These are phyloP conservation scores for Zygosaccharomyces siamensis DNA, from an alignment of 805 yeast genomes.

Conservation along the genomic window DNA sequence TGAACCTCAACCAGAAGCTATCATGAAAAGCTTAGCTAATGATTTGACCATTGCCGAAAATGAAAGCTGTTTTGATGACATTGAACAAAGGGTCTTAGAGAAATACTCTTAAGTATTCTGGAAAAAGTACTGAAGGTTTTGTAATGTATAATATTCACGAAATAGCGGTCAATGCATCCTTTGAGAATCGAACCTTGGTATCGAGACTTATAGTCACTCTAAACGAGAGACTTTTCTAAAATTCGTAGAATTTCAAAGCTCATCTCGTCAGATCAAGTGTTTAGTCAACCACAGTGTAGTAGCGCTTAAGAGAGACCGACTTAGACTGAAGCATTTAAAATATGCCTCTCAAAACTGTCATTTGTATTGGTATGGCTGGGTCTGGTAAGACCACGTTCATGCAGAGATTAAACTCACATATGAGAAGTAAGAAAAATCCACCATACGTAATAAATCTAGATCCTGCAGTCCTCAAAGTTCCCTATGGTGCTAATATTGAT, in stretches of 20 bases:
- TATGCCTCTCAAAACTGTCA: conserved; percentile 40
- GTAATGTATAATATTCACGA: neutral
- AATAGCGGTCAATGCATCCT: neutral
- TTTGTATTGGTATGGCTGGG: conserved; percentile 65
- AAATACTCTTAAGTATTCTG: conserved; percentile 7
- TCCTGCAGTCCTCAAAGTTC: conserved; percentile 94
- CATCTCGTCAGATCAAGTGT: neutral
- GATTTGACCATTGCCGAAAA: conserved; percentile 60
- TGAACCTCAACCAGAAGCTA: conserved; percentile 55
- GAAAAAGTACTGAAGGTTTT: neutral
- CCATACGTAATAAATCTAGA: conserved; percentile 94
- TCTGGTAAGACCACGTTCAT: conserved; percentile 97
- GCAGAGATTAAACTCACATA: conserved; percentile 88
- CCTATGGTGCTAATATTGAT: conserved; percentile 91
- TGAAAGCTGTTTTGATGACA: conserved; percentile 50
- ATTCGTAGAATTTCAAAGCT: neutral
- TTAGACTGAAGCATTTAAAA: neutral
- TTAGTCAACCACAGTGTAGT: neutral
- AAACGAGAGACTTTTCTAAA: neutral
- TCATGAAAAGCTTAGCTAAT: conserved; percentile 69
- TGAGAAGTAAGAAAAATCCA: conserved; percentile 63
- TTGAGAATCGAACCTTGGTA: neutral
- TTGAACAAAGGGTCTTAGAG: conserved; percentile 51
- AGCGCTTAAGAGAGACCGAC: neutral
- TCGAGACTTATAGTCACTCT: neutral